Evolutionary conservation across 148 eudicot species (phyloP).

Genomic region (Spergularia bocconei): DNA sequence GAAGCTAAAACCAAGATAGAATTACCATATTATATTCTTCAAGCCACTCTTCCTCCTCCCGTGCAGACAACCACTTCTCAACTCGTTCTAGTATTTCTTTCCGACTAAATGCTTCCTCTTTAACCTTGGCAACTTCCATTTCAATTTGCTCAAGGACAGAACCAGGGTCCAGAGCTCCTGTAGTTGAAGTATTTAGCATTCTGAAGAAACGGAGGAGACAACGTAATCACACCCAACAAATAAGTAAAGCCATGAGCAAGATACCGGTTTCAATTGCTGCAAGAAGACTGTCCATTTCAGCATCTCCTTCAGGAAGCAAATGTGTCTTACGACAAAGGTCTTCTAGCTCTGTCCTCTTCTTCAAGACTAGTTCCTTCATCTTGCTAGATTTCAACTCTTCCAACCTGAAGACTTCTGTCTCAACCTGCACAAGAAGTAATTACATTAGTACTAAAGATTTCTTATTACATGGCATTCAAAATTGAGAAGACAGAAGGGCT

Average conservation of each 20-base stretch:
- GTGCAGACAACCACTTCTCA: conserved; percentile 83
- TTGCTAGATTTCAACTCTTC: conserved; percentile 81
- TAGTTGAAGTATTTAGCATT: conserved; percentile 14
- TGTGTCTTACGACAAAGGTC: conserved; percentile 79
- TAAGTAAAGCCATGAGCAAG: neutral
- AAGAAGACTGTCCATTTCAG: conserved; percentile 50
- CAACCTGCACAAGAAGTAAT: conserved; percentile 46
- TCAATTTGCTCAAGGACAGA: conserved; percentile 75
- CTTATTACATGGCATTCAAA: neutral
- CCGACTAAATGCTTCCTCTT: conserved; percentile 89
- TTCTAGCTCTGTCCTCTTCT: conserved; percentile 81
- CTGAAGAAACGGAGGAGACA: neutral
- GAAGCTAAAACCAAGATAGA: neutral
- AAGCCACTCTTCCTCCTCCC: conserved; percentile 96
- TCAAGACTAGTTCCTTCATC: conserved; percentile 88
- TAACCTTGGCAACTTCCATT: conserved; percentile 62
- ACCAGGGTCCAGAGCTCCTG: conserved; percentile 75
- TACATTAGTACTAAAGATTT: conserved; percentile 5
- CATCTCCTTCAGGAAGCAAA: conserved; percentile 55
- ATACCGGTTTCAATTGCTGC: conserved; percentile 82
- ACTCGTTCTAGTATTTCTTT: conserved; percentile 90
- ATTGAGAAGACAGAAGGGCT: neutral
- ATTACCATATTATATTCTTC: conserved; percentile 86
- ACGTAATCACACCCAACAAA: neutral
- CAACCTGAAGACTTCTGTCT: conserved; percentile 66